Base-by-base conservation (phyloP, 1,284 basidiomycete species). In the Ceratobasidium sp. region DNA sequence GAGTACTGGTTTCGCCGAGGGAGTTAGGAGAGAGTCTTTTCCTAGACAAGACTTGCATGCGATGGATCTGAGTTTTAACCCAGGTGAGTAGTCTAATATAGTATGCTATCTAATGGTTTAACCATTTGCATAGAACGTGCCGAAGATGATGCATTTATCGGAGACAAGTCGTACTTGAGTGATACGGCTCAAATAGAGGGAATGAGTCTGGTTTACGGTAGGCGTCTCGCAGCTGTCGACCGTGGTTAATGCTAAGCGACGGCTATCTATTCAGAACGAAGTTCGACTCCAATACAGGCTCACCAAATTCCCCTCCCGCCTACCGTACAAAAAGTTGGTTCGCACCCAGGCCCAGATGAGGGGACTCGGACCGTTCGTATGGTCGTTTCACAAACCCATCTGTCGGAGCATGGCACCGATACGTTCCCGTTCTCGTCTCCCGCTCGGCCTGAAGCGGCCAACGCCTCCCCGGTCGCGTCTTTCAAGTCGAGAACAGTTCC, bases 1-100 rank as follows among this genome's bases (percentile, higher is more conserved):
- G 10, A 47, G 60, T n/a, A 34, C 20, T 20, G 45, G 34, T 29
- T 64, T 64, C 40, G 60, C 20, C 25, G 60, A 34, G 20, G 60
- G 60, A 12, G 43, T 64, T 29, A 64, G 60, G 60, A 52, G 60
- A 52, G 60, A 64, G 25, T 64, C 60, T 4, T 64, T 64, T 22
- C 60, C 60, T 5, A 47, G 60, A 27, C 50, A 50, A 32, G 42
- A 62, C 22, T 22, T 42, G 25, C 42, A 64, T 17, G 22, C 34
- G 10, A 45, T 47, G 8, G 60, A 64, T 38, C 17, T 64, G 22
- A 64, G 60, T 17, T 52, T 64, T 27, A 64, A 64, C 25, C 25
- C 32, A 40, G 60, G 60, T 64, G 10, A 31, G 60, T 52, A 10
- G 4, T 27, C 20, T 27, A 27, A 22, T 5, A 29, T 8, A 34